Conservation (phyloP, 2,329 filamentous ascomycete genomes). For the Calonectria multiphialidica region DNA sequence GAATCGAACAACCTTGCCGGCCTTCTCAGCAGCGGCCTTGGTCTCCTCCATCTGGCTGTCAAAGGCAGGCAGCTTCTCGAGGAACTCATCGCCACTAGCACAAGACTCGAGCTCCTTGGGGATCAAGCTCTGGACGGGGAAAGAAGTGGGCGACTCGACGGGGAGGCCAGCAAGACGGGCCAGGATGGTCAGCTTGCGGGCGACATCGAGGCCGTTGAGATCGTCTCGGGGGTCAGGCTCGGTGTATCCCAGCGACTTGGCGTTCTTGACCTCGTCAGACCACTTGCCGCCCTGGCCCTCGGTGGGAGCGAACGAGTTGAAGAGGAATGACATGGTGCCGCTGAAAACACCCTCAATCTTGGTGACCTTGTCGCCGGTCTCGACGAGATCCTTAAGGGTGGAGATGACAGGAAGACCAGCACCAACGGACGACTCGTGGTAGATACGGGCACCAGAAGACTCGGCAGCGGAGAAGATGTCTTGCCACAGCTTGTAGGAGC, state of each 20-base stretch:
- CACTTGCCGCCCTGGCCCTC: slow-evolving; percentile 82
- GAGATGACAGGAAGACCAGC: slow-evolving; percentile 94
- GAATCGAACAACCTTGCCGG: slow-evolving; percentile 93
- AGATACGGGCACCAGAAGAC: slow-evolving; percentile 82
- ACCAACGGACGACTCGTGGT: slow-evolving; percentile 95
- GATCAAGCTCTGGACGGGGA: slow-evolving; percentile 95
- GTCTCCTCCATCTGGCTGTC: slow-evolving; percentile 91
- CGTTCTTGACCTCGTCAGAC: slow-evolving; percentile 91
- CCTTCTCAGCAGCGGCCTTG: slow-evolving; percentile 85
- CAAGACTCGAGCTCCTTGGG: slow-evolving; percentile 86
- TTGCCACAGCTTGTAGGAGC: slow-evolving; percentile 84
- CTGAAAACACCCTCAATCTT: slow-evolving; percentile 98
- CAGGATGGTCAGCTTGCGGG: slow-evolving; percentile 95
- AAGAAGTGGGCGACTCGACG: slow-evolving; percentile 85
- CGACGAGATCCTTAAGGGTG: slow-evolving; percentile 92
- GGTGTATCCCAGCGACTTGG: slow-evolving; percentile 93
- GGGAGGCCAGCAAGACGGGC: slow-evolving; percentile 86
- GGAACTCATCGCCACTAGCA: slow-evolving; percentile 85
- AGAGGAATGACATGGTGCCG: slow-evolving; percentile 97
- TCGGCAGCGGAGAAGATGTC: slow-evolving; percentile 84
- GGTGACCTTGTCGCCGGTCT: slow-evolving; percentile 90
- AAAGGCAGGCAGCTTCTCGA: slow-evolving; percentile 82
- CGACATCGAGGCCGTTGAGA: slow-evolving; percentile 89
- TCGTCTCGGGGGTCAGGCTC: slow-evolving; percentile 91
- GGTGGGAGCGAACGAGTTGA: slow-evolving; percentile 94